These are phyloP conservation scores for Pythium rishiriense DNA, from an alignment of 352 stramenopile species.

Conservation along the genomic window DNA sequence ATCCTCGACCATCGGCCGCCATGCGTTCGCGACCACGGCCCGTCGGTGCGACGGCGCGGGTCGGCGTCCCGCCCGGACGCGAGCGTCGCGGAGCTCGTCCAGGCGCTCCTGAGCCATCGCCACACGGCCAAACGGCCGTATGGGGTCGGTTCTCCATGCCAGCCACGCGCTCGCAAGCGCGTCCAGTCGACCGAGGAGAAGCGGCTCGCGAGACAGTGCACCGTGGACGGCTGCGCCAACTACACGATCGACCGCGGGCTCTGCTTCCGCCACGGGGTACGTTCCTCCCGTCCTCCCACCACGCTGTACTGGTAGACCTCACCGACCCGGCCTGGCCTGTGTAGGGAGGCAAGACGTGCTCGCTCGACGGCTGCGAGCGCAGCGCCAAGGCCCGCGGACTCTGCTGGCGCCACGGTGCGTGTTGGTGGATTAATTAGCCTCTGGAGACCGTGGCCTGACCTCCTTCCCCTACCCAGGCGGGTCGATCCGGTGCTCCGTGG, in stretches of 20 bases:
- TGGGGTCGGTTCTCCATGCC: neutral
- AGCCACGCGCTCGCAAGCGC: neutral
- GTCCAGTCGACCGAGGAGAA: conserved; percentile 33
- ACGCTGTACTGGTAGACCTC: too few relatives aligned
- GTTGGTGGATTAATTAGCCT: neutral
- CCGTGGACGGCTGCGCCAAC: conserved; percentile 40
- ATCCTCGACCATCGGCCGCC: neutral
- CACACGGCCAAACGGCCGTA: neutral
- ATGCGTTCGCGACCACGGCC: neutral
- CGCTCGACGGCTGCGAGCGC: conserved; percentile 3
- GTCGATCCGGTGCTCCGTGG: conserved; percentile 5
- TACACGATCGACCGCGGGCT: conserved; percentile 51
- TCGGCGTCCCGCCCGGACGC: neutral
- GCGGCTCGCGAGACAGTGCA: conserved; percentile 36
- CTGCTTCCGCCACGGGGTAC: conserved; percentile 41
- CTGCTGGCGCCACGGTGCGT: conserved; percentile 21
- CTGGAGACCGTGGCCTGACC: neutral
- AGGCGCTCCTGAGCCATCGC: neutral
- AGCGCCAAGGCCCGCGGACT: conserved; percentile 13
- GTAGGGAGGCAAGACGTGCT: conserved; percentile 18
- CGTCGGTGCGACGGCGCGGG: too few relatives aligned
- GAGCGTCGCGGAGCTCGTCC: neutral
- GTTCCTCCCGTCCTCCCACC: neutral
- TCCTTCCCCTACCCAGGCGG: conserved; percentile 1
- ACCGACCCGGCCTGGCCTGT: too few relatives aligned